Evolutionary conservation across 73 alveolate species (phyloP).

Genomic region (Paramecium caudatum): DNA sequence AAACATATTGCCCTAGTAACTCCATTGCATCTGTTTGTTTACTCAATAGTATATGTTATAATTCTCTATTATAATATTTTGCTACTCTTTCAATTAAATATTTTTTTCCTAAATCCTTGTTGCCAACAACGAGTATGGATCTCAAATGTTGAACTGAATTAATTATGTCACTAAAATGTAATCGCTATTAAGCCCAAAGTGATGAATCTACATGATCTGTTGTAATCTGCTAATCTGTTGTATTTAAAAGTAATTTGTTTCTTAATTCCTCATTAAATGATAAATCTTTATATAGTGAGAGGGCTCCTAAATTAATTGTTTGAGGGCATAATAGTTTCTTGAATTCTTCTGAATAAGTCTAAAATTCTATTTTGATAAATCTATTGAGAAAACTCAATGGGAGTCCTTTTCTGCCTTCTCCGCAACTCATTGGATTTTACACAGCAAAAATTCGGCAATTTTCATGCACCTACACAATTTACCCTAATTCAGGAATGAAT

Average conservation of each 20-base stretch:
- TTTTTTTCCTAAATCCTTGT: slow-evolving; percentile 63
- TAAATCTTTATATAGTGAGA: background rate
- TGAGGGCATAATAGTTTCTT: background rate
- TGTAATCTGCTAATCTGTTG: background rate
- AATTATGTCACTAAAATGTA: slow-evolving; percentile 59
- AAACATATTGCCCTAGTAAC: slow-evolving; percentile 66
- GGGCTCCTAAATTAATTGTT: background rate
- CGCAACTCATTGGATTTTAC: slow-evolving; percentile 70
- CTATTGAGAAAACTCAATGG: slow-evolving; percentile 99
- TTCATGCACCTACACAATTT: slow-evolving; percentile 33
- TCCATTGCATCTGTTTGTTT: slow-evolving; percentile 70
- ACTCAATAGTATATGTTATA: slow-evolving; percentile 42
- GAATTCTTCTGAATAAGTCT: slow-evolving; percentile 19
- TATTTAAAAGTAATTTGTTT: slow-evolving; percentile 1
- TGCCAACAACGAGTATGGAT: slow-evolving; percentile 53
- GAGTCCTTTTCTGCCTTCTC: slow-evolving; percentile 96
- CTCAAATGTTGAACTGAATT: background rate
- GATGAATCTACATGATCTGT: slow-evolving; percentile 46
- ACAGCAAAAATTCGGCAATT: slow-evolving; percentile 72
- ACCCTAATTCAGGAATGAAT: slow-evolving; percentile 94
- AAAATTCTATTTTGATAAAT: slow-evolving; percentile 89
- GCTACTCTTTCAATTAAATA: slow-evolving; percentile 40
- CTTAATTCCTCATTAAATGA: background rate
- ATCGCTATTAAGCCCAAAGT: slow-evolving; percentile 27
- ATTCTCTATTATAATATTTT: slow-evolving; percentile 16